Percentiles rank a stretch among this genome's conserved stretches.
These are phyloP conservation scores for Comarum palustre DNA, from an alignment of 306 rosid genomes.

Conservation along the genomic window DNA sequence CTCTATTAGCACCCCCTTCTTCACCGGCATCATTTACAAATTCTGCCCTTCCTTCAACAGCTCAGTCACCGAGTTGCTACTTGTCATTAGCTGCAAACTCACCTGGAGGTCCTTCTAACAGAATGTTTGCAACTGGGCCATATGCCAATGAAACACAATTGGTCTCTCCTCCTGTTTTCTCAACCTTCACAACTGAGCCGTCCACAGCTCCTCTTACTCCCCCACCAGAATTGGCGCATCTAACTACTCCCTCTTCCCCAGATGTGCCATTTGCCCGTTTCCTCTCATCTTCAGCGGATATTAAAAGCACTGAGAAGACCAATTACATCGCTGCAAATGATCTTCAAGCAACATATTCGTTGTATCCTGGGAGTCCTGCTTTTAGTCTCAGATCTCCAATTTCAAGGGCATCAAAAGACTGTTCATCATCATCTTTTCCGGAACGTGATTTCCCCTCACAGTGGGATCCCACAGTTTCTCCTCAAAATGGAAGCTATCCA, in stretches of 20 bases:
- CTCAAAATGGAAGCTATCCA: slow-evolving; percentile 59
- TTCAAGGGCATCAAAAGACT: slow-evolving; percentile 73
- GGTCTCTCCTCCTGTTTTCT: slow-evolving; percentile 97
- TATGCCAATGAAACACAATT: slow-evolving; percentile 90
- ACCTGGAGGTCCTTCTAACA: slow-evolving; percentile 95
- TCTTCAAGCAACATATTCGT: slow-evolving; percentile 84
- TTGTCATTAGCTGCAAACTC: slow-evolving; percentile 86
- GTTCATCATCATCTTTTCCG: slow-evolving; percentile 76
- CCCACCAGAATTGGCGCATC: slow-evolving; percentile 96
- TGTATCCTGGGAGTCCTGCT: slow-evolving; percentile 94
- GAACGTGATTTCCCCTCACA: slow-evolving; percentile 66
- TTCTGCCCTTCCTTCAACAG: slow-evolving; percentile 93
- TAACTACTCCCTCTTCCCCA: slow-evolving; percentile 98
- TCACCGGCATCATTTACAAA: slow-evolving; percentile 95
- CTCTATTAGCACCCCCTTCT: slow-evolving; percentile 95
- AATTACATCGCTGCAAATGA: slow-evolving; percentile 71
- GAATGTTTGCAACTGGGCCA: slow-evolving; percentile 92
- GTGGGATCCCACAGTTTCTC: slow-evolving; percentile 79
- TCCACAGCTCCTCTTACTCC: slow-evolving; percentile 98
- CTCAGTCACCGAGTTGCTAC: slow-evolving; percentile 82
- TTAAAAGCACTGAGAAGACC: slow-evolving; percentile 53
- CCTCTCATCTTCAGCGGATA: slow-evolving; percentile 75
- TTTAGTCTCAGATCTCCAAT: slow-evolving; percentile 71
- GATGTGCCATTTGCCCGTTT: slow-evolving; percentile 97
- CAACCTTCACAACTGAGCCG: slow-evolving; percentile 96